Conservation (phyloP, 306 rosid species). For the Quercus variabilis region DNA sequence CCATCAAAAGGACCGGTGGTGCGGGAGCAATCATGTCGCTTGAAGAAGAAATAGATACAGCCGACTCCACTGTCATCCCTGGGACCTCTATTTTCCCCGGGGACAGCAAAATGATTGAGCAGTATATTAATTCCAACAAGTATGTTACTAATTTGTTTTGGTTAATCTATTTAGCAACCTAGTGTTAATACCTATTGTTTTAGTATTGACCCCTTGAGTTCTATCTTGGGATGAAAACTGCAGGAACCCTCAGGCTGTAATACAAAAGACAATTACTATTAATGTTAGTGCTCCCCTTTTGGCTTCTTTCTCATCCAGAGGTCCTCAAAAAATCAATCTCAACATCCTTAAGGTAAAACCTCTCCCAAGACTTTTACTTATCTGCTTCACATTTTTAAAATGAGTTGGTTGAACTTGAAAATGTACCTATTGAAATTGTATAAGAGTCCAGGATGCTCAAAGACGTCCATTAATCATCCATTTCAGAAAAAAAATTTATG, state of each 20-base stretch:
- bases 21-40: conserved; percentile 53
- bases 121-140: conserved; percentile 74
- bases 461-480: too few species aligned
- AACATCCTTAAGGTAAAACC: conserved; percentile 64
- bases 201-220: background rate
- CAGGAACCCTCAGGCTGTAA: conserved; percentile 62
- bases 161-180: background rate
- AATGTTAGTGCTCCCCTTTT: conserved; percentile 48
- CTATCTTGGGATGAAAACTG: background rate
- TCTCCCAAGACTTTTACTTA: too few species aligned
- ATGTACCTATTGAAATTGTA: too few species aligned
- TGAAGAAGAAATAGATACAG: conserved; percentile 23
- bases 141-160: conserved; percentile 11
- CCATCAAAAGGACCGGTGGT: conserved; percentile 48
- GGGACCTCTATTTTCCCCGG: conserved; percentile 33
- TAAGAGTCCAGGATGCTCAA: too few species aligned
- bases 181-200: background rate
- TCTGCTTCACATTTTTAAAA: too few species aligned
- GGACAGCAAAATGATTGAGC: conserved; percentile 36
- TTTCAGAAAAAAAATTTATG: too few species aligned
- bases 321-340: conserved; percentile 50
- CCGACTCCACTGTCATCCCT: conserved; percentile 48
- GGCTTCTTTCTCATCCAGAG: conserved; percentile 78
- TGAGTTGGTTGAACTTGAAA: too few species aligned
- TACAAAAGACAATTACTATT: conserved; percentile 37